Evolutionary conservation across 768 basidiomycete species (phyloP).

Genomic region (Hebeloma cylindrosporum): DNA sequence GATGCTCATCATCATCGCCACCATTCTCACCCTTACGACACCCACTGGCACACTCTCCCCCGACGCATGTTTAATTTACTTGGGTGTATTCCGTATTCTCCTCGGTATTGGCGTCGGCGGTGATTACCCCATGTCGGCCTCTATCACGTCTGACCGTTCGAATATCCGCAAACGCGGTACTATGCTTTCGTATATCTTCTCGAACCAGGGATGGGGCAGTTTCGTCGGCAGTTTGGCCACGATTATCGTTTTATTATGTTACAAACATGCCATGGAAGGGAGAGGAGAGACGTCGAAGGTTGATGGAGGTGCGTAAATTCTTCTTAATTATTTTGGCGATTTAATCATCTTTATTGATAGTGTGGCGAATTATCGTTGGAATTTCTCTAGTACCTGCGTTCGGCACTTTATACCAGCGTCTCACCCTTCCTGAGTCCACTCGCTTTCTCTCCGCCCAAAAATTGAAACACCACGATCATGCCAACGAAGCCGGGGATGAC

Average conservation of each 20-base stretch:
- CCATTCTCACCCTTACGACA: constrained; percentile 64
- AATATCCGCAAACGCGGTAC: constrained; percentile 63
- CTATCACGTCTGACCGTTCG: constrained; percentile 65
- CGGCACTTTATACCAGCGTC: constrained; percentile 71
- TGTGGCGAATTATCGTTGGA: constrained; percentile 77
- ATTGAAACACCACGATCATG: constrained; percentile 25
- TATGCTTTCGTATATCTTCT: constrained; percentile 74
- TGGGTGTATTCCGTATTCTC: constrained; percentile 66
- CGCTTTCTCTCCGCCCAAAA: constrained; percentile 49
- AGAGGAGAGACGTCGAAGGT: constrained; percentile 60
- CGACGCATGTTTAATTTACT: constrained; percentile 55
- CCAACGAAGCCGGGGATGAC: constrained; percentile 23
- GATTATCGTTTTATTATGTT: constrained; percentile 62
- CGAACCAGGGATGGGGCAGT: constrained; percentile 78
- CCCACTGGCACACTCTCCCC: constrained; percentile 64
- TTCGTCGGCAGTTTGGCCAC: constrained; percentile 62
- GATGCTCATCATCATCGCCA: constrained; percentile 78
- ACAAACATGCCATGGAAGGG: constrained; percentile 62
- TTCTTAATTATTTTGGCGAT: background rate
- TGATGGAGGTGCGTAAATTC: constrained; percentile 60
- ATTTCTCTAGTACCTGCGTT: constrained; percentile 75
- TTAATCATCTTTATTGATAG: constrained; percentile 26
- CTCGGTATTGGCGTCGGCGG: constrained; percentile 80
- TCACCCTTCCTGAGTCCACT: constrained; percentile 70
- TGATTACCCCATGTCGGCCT: constrained; percentile 78